Base-by-base conservation (phyloP, 2,329 filamentous ascomycete genomes). In the Diaporthe sp. region DNA sequence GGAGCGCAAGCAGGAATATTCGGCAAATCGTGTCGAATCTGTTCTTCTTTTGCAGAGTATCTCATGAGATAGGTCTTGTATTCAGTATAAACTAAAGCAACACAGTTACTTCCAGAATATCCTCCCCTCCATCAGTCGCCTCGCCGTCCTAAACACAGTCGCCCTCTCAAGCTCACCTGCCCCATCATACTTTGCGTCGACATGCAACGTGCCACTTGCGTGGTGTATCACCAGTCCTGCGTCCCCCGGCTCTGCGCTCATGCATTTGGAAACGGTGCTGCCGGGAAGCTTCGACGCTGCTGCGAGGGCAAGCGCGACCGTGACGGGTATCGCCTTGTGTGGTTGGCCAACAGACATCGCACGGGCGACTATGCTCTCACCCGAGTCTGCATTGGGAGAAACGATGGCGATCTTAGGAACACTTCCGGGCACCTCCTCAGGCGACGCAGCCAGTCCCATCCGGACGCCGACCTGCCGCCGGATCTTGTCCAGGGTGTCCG, bases 41-140 rank as follows among this genome's bases (percentile, higher is more conserved):
- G 0, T 42, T 42, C 39, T 42, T 15, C 10, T 15, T 1, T 15
- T 42, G 12, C 10, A 42, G 9, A 15, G 2, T 13, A 5, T 15
- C 10, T 42, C 39, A 1, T 15, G 39, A 12, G 12, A 42, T 15
- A 42, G 39, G 12, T 4, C 12, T 4, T 15, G 12, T 13, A 42
- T 42, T 15, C 39, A 12, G 39, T 15, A 37, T 3, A 44, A 7
- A 22, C 17, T 22, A 39, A 39, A 0, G 10, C 10, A 13, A 10
- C 13, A 44, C 5, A 17, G n/a, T 25, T 69, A 53, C 31, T 76
- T 74, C 72, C 72, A 89, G 62, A 84, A 88, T 3, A 89, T 85
- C 6, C 85, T 79, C 0, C 88, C 88, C 75, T 86, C 87, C 87
- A 89, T 89, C 77, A 89, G 61, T 6, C 88, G 80, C 69, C 87